Evolutionary conservation across 2,329 filamentous ascomycete species (phyloP).

Genomic region (Tolypocladium ophioglossoides): DNA sequence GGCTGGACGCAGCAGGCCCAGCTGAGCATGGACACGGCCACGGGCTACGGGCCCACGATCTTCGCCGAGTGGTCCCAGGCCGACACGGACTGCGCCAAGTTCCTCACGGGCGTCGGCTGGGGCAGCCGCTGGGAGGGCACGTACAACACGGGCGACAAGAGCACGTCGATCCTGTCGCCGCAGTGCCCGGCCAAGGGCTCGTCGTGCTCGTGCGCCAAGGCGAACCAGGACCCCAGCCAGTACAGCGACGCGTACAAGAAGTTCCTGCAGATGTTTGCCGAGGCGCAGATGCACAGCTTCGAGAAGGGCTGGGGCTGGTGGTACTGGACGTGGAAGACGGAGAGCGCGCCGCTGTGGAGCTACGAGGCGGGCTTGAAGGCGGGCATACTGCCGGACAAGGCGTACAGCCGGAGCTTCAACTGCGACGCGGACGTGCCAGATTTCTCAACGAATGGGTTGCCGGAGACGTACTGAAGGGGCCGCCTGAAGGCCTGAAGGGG

Average conservation of each 20-base stretch:
- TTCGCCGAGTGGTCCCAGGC: slow-evolving; percentile 97
- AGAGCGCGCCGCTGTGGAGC: slow-evolving; percentile 81
- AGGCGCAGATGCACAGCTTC: slow-evolving; percentile 92
- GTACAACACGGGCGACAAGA: slow-evolving; percentile 54
- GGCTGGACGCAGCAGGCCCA: slow-evolving; percentile 76
- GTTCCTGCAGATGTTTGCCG: slow-evolving; percentile 81
- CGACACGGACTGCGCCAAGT: slow-evolving; percentile 83
- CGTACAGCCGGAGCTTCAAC: slow-evolving; percentile 59
- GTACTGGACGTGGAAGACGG: slow-evolving; percentile 98
- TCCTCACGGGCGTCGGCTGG: slow-evolving; percentile 81
- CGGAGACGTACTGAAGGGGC: slow-evolving; percentile 35
- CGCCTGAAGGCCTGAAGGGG: background rate
- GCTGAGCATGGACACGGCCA: slow-evolving; percentile 58
- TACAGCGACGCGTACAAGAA: slow-evolving; percentile 71
- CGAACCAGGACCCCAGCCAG: slow-evolving; percentile 59
- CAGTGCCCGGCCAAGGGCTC: slow-evolving; percentile 60
- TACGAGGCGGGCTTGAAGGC: slow-evolving; percentile 70
- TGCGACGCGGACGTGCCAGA: slow-evolving; percentile 49
- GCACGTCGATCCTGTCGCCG: slow-evolving; percentile 53
- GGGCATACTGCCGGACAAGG: slow-evolving; percentile 69
- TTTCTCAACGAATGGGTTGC: slow-evolving; percentile 33
- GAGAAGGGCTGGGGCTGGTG: slow-evolving; percentile 96
- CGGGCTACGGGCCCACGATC: slow-evolving; percentile 85
- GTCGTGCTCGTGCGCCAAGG: slow-evolving; percentile 61
- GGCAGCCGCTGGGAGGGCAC: slow-evolving; percentile 92